Evolutionary conservation across 2,329 filamentous ascomycete genomes (phyloP).

Genomic region (Cercospora zeae-maydis): DNA sequence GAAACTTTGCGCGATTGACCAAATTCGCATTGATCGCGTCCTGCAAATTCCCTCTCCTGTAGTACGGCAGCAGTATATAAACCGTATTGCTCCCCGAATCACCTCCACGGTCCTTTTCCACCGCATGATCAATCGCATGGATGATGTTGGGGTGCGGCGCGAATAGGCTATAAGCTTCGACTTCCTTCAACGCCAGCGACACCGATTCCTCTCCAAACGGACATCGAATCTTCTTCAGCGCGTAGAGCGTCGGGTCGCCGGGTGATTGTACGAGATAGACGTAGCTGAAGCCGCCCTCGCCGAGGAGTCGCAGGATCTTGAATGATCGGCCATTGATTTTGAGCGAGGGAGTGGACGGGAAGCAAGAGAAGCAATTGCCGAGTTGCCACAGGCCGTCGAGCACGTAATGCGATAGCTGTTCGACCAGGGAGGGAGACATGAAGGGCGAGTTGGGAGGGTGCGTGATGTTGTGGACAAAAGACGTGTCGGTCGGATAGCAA

Average conservation of each 20-base stretch:
- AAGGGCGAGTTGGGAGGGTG: neutral
- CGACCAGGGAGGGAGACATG: constrained; percentile 31
- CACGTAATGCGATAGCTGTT: constrained; percentile 56
- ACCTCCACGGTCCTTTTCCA: constrained; percentile 62
- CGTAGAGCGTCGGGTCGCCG: constrained; percentile 75
- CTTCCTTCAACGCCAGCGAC: constrained; percentile 89
- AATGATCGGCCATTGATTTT: constrained; percentile 94
- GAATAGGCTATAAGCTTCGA: constrained; percentile 94
- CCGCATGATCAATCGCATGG: constrained; percentile 74
- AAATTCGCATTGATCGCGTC: constrained; percentile 98
- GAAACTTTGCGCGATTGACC: constrained; percentile 88
- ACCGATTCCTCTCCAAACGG: constrained; percentile 97
- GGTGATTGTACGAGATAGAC: constrained; percentile 98
- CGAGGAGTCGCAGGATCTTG: constrained; percentile 89
- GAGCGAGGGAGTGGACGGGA: constrained; percentile 86
- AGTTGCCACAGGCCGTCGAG: constrained; percentile 87
- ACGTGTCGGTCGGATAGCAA: neutral
- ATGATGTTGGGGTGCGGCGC: constrained; percentile 80
- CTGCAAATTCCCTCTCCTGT: constrained; percentile 89
- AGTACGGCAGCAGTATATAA: constrained; percentile 94
- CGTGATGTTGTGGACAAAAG: neutral
- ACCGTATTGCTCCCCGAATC: constrained; percentile 80
- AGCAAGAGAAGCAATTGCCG: constrained; percentile 93
- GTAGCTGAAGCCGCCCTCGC: constrained; percentile 98
- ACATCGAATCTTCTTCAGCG: constrained; percentile 97